These are phyloP conservation scores for Pezicula carpinea DNA, from an alignment of 2,329 filamentous ascomycete genomes.

Conservation along the genomic window DNA sequence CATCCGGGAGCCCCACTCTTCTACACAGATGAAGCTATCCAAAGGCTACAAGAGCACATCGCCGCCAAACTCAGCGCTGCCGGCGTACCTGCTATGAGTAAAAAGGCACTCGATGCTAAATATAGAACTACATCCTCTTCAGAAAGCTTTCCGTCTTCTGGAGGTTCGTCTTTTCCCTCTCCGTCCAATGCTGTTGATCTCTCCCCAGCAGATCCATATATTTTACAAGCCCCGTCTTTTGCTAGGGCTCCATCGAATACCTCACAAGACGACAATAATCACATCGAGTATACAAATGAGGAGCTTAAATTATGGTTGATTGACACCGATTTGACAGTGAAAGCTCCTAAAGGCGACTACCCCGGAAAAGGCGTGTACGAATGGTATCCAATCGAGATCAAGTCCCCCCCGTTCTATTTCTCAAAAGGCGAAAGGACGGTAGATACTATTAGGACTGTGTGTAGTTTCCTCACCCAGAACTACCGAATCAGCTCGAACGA, in stretches of 20 bases:
- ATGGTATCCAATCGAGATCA: constrained; percentile 15
- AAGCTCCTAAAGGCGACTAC: neutral
- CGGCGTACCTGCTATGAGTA: neutral
- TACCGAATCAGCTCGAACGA: constrained; percentile 21
- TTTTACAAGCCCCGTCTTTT: too few species aligned
- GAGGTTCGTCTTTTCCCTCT: too few species aligned
- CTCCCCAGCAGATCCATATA: too few species aligned
- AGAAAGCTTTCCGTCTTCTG: too few species aligned
- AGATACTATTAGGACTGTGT: constrained; percentile 5
- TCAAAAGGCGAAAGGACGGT: neutral
- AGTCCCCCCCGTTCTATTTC: constrained; percentile 14
- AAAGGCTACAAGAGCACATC: constrained; percentile 1
- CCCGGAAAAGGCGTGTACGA: neutral
- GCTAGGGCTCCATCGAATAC: neutral
- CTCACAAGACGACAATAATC: neutral
- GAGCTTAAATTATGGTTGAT: neutral
- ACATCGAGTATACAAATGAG: neutral
- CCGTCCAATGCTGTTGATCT: too few species aligned
- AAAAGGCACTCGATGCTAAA: neutral
- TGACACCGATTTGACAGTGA: neutral
- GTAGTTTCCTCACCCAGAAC: constrained; percentile 5
- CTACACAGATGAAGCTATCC: too few species aligned
- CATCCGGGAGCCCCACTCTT: too few species aligned
- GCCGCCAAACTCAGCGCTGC: neutral
- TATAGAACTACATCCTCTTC: too few species aligned